These are phyloP conservation scores for Claviceps sp. DNA, from an alignment of 2,329 filamentous ascomycete genomes.

Conservation along the genomic window DNA sequence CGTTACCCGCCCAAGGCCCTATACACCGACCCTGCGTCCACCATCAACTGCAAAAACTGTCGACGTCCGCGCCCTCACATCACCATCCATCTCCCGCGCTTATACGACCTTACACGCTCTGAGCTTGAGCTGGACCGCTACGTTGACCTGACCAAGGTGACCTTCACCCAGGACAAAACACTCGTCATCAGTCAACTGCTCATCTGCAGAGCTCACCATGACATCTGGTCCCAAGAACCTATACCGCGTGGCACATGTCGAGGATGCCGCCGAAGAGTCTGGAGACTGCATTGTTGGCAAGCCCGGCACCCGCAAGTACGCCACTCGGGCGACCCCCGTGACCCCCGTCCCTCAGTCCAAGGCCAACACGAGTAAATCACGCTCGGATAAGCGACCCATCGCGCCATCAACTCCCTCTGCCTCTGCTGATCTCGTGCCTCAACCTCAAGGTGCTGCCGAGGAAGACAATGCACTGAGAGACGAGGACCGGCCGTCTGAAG, in stretches of 20 bases:
- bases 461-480: slow-evolving; percentile 13
- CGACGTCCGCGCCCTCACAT: not conserved
- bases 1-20: not conserved
- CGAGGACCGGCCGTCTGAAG: slow-evolving; percentile 9
- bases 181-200: not conserved
- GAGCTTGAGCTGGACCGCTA: slow-evolving; percentile 1
- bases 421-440: slow-evolving; percentile 25
- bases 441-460: slow-evolving; percentile 26
- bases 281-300: slow-evolving; percentile 29
- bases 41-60: not conserved
- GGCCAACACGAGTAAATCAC: slow-evolving; percentile 38
- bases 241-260: slow-evolving; percentile 29
- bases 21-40: not conserved
- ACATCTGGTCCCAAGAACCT: slow-evolving; percentile 18
- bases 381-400: slow-evolving; percentile 22
- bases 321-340: slow-evolving; percentile 28
- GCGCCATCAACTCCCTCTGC: slow-evolving; percentile 24
- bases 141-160: not conserved
- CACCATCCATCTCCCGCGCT: slow-evolving; percentile 1
- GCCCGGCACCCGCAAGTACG: slow-evolving; percentile 29
- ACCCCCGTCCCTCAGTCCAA: slow-evolving; percentile 23
- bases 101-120: not conserved
- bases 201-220: slow-evolving; percentile 23
- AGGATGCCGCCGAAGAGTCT: slow-evolving; percentile 36
- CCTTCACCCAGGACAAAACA: not conserved